Percentiles rank a stretch among this genome's conserved stretches.
These are phyloP conservation scores for Microbotryum scabiosae DNA, from an alignment of 1,284 basidiomycete genomes.

Conservation along the genomic window DNA sequence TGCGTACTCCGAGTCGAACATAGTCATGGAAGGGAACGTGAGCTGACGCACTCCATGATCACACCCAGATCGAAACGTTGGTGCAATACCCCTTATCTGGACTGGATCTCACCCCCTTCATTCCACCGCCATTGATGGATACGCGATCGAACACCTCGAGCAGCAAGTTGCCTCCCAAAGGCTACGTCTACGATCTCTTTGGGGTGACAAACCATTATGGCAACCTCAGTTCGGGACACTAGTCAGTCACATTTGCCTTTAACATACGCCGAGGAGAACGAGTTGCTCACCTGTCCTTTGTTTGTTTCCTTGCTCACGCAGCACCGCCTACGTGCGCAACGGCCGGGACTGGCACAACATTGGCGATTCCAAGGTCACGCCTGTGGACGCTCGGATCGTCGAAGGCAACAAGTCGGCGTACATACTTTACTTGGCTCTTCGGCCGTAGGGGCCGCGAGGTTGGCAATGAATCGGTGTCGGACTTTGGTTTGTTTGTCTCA, in stretches of 20 bases:
- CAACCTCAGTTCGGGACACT: conserved; percentile 81
- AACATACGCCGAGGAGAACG: too few relatives aligned
- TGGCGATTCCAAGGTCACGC: conserved; percentile 33
- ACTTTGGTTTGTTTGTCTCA: too few relatives aligned
- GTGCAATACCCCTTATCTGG: conserved; percentile 63
- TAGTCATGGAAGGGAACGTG: conserved; percentile 44
- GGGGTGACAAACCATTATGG: conserved; percentile 69
- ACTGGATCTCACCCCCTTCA: conserved; percentile 82
- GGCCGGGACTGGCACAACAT: conserved; percentile 32
- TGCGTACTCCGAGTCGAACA: background rate
- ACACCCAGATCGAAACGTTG: conserved; percentile 38
- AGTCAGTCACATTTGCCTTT: conserved; percentile 48
- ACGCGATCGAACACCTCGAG: background rate
- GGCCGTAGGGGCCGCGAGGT: background rate
- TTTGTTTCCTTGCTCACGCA: background rate
- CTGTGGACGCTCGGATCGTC: conserved; percentile 14
- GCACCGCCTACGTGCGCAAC: conserved; percentile 33
- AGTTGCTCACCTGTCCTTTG: background rate
- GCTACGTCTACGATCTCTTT: conserved; percentile 43
- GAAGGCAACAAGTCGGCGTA: conserved; percentile 23
- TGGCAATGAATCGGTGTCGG: too few relatives aligned
- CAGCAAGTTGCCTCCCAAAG: conserved; percentile 9
- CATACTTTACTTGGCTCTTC: conserved; percentile 22
- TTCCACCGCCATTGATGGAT: conserved; percentile 53
- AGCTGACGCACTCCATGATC: conserved; percentile 61